phyloP scores from a whole-genome alignment of 2,329 filamentous ascomycete genomes.

The Gaeumannomyces tritici region DNA sequence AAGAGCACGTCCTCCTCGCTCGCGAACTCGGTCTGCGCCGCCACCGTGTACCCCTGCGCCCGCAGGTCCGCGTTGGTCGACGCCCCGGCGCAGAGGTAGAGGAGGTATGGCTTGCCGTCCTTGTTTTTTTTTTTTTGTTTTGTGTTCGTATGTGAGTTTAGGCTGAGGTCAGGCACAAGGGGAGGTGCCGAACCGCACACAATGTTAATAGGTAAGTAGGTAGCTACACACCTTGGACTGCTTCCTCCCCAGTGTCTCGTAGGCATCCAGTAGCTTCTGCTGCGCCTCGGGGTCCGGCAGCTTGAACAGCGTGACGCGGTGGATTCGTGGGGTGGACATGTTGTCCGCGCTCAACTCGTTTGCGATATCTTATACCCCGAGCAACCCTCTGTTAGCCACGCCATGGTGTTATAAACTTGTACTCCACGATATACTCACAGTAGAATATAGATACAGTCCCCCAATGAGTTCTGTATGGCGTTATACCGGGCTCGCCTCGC shows the following conservation, averaged over 20 bases:
- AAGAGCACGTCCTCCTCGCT: conserved; percentile 59
- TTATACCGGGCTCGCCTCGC: too few relatives aligned
- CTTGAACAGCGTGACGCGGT: conserved; percentile 46
- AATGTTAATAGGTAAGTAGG: too few relatives aligned
- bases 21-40: conserved; percentile 53
- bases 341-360: too few relatives aligned
- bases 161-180: too few relatives aligned
- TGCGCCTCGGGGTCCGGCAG: conserved; percentile 33
- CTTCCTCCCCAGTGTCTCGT: conserved; percentile 27
- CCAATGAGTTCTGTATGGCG: too few relatives aligned
- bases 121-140: not conserved
- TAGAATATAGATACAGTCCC: too few relatives aligned
- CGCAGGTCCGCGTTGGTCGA: conserved; percentile 44
- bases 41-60: conserved; percentile 55
- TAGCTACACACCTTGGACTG: conserved; percentile 29
- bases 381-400: too few relatives aligned
- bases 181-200: too few relatives aligned
- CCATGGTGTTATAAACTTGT: too few relatives aligned
- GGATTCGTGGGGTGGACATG: conserved; percentile 16
- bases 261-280: conserved; percentile 32
- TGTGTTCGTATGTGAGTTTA: too few relatives aligned
- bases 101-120: conserved; percentile 64
- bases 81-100: conserved; percentile 40
- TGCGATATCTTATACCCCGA: too few relatives aligned
- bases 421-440: not conserved